phyloP scores from a whole-genome alignment of 352 stramenopile species.

The Phytophthora citricola region DNA sequence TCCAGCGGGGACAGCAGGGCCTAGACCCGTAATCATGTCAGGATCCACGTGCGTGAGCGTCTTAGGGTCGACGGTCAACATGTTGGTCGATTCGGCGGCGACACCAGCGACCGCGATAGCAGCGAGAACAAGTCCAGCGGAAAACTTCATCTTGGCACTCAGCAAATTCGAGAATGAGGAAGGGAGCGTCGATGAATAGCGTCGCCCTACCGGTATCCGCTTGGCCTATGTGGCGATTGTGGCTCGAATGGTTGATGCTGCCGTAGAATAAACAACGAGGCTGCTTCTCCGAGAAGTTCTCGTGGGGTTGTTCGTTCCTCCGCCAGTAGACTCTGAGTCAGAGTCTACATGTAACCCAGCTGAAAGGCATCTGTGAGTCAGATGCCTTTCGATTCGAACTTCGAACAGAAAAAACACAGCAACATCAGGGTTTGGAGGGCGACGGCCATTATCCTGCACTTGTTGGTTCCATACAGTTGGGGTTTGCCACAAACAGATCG shows the following conservation, averaged over 20 bases:
- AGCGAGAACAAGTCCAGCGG: constrained; percentile 22
- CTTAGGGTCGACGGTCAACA: constrained; percentile 9
- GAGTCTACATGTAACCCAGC: too few relatives aligned
- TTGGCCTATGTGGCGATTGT: constrained; percentile 6
- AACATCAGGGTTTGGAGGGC: too few relatives aligned
- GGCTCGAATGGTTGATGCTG: constrained; percentile 4
- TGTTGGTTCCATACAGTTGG: too few relatives aligned
- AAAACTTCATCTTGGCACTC: constrained; percentile 20
- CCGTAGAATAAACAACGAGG: not conserved
- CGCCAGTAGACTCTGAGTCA: not conserved
- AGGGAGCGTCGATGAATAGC: not conserved
- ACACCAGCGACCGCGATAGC: constrained; percentile 13
- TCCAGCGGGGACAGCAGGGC: constrained; percentile 10
- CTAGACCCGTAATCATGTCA: constrained; percentile 15
- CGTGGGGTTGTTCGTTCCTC: constrained; percentile 4
- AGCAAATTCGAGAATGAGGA: constrained; percentile 19
- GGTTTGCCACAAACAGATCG: too few relatives aligned
- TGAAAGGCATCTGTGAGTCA: too few relatives aligned
- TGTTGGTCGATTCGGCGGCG: constrained; percentile 15
- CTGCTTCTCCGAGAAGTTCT: not conserved
- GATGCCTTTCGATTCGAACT: too few relatives aligned
- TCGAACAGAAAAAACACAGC: too few relatives aligned
- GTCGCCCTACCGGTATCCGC: not conserved
- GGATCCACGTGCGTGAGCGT: constrained; percentile 12
- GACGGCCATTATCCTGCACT: too few relatives aligned